phyloP scores from a whole-genome alignment of 2,329 filamentous ascomycete species.

The Dactylellina leptospora region DNA sequence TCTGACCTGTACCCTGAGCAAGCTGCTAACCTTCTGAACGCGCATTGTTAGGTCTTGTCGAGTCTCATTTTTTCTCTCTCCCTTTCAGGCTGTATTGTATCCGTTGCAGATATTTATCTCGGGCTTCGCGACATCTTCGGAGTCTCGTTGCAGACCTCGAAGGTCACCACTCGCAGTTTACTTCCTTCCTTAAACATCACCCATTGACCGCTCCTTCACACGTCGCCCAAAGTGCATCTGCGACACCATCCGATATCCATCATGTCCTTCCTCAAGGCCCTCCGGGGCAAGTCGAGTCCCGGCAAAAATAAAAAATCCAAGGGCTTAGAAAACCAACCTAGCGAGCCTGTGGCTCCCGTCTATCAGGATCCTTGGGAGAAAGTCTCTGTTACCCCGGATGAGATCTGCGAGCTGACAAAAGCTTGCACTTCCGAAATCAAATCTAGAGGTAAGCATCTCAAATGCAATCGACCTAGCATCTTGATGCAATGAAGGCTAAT shows the following conservation, averaged over 20 bases:
- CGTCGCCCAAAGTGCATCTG: constrained; percentile 9
- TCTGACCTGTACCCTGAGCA: constrained; percentile 28
- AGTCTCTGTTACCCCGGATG: constrained; percentile 82
- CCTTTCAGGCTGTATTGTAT: constrained; percentile 4
- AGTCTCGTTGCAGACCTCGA: constrained; percentile 34
- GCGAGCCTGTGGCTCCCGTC: constrained; percentile 72
- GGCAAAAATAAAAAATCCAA: constrained; percentile 69
- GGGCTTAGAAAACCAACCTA: constrained; percentile 64
- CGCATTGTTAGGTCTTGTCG: no score
- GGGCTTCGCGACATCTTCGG: constrained; percentile 15
- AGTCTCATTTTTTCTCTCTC: constrained; percentile 11
- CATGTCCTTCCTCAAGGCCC: constrained; percentile 49
- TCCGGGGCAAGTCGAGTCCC: constrained; percentile 49
- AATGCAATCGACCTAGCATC: neutral
- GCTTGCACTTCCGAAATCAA: constrained; percentile 92
- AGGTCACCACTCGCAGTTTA: constrained; percentile 18
- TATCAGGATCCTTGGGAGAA: constrained; percentile 91
- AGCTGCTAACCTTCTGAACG: constrained; percentile 16
- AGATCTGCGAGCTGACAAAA: constrained; percentile 85
- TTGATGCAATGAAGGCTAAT: constrained; percentile 49
- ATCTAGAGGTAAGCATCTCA: constrained; percentile 76
- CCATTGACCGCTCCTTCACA: constrained; percentile 5
- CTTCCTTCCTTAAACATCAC: constrained; percentile 5
- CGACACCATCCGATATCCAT: constrained; percentile 17
- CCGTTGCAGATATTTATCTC: neutral